Conservation (phyloP, 2,329 filamentous ascomycete species). For the Aureobasidium namibiae region DNA sequence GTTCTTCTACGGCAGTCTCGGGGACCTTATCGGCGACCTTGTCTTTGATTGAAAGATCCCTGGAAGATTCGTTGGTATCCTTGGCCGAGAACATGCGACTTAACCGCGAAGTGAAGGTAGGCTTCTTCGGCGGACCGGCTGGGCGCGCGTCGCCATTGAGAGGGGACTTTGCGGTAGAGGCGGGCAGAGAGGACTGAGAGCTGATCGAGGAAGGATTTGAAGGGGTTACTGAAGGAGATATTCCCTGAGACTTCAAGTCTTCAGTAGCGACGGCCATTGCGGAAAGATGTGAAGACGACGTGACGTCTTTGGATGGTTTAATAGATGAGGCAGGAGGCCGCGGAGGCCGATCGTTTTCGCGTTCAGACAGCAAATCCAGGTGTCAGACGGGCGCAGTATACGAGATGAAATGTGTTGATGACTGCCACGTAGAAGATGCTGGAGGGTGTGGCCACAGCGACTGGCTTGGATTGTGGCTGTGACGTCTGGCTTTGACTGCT, state of each 20-base stretch:
- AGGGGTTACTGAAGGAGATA: slow-evolving; percentile 8
- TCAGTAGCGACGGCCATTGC: slow-evolving; percentile 11
- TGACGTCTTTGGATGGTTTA: not conserved
- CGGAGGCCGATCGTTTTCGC: not conserved
- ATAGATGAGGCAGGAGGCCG: not conserved
- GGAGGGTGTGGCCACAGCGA: not conserved
- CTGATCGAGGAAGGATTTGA: slow-evolving; percentile 14
- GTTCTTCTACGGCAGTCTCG: slow-evolving; percentile 22
- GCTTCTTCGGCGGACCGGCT: slow-evolving; percentile 26
- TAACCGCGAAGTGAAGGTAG: slow-evolving; percentile 31
- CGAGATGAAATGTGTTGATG: not conserved
- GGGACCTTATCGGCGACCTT: slow-evolving; percentile 22
- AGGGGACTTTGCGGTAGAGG: slow-evolving; percentile 7
- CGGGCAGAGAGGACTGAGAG: slow-evolving; percentile 20
- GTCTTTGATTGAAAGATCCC: slow-evolving; percentile 16
- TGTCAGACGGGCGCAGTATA: not conserved
- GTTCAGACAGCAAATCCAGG: not conserved
- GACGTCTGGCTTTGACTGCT: slow-evolving; percentile 8
- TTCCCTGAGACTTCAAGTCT: not conserved
- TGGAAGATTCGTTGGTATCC: slow-evolving; percentile 18
- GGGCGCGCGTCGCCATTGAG: slow-evolving; percentile 17
- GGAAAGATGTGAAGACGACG: not conserved
- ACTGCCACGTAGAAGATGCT: not conserved
- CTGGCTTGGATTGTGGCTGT: slow-evolving; percentile 7
- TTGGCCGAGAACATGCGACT: slow-evolving; percentile 35